A percentile compares a stretch with the other conserved stretches of the same genome.
Evolutionary conservation across 345 rosid species (phyloP).

Genomic region (Dipteronia dyeriana): DNA sequence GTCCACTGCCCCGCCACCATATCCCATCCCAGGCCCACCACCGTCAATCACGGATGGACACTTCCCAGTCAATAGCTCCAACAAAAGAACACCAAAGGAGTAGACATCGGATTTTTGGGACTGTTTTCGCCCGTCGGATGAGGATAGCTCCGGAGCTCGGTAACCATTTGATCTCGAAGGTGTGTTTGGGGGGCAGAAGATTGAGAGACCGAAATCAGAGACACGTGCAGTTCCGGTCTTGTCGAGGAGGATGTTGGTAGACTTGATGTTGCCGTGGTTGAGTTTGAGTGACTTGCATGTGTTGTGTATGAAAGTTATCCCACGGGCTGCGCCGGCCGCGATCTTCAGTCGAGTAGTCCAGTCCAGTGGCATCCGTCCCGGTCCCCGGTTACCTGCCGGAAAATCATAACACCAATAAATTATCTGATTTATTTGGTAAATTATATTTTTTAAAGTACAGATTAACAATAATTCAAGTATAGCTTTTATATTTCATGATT

Average conservation of each 20-base stretch:
- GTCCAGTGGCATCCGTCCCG: slow-evolving; percentile 83
- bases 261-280: slow-evolving; percentile 80
- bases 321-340: slow-evolving; percentile 82
- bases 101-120: slow-evolving; percentile 76
- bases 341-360: slow-evolving; percentile 87
- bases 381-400: slow-evolving; percentile 81
- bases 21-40: slow-evolving; percentile 42
- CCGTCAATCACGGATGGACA: slow-evolving; percentile 61
- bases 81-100: slow-evolving; percentile 73
- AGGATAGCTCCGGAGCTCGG: slow-evolving; percentile 56
- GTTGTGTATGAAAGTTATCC: slow-evolving; percentile 66
- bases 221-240: slow-evolving; percentile 60
- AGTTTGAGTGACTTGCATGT: slow-evolving; percentile 78
- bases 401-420: neutral
- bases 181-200: slow-evolving; percentile 41
- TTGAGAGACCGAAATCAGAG: slow-evolving; percentile 68
- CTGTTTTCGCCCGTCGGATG: slow-evolving; percentile 46
- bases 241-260: slow-evolving; percentile 82
- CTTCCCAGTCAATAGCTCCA: slow-evolving; percentile 81
- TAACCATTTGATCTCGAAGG: slow-evolving; percentile 67
- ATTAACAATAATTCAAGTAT: too few relatives aligned
- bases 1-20: slow-evolving; percentile 59
- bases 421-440: too few relatives aligned
- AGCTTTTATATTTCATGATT: too few relatives aligned
- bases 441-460: too few relatives aligned